Conservation (phyloP, 2,329 filamentous ascomycete genomes). For the Aureobasidium sp. region DNA sequence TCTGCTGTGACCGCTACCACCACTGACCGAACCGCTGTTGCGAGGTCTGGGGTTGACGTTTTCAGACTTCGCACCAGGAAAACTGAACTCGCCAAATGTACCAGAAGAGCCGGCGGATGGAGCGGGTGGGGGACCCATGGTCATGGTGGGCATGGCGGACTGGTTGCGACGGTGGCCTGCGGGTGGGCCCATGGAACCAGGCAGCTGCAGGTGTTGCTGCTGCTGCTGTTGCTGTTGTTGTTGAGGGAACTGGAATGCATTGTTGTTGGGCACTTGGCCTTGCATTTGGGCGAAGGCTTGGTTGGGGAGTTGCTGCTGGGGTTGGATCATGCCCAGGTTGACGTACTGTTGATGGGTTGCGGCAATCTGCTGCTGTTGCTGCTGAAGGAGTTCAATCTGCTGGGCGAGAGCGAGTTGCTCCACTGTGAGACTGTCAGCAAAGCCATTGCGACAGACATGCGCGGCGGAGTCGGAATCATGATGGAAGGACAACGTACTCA, state of each 20-base stretch:
- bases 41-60: constrained; percentile 57
- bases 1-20: constrained; percentile 71
- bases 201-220: constrained; percentile 57
- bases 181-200: constrained; percentile 61
- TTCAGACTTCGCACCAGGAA: constrained; percentile 36
- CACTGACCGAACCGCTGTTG: constrained; percentile 57
- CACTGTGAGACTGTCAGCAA: constrained; percentile 50
- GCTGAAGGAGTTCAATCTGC: constrained; percentile 93
- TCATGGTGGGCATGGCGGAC: constrained; percentile 88
- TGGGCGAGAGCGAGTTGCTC: constrained; percentile 96
- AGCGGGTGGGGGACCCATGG: constrained; percentile 74
- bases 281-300: constrained; percentile 70
- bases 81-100: constrained; percentile 68
- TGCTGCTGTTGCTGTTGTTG: constrained; percentile 65
- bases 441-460: background rate
- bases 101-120: constrained; percentile 74
- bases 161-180: constrained; percentile 93
- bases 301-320: constrained; percentile 68
- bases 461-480: background rate
- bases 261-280: constrained; percentile 62
- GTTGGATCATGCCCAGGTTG: constrained; percentile 90
- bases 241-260: constrained; percentile 80
- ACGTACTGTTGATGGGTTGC: constrained; percentile 95
- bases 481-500: constrained; percentile 62
- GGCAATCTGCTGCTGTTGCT: constrained; percentile 96